Evolutionary conservation across 305 asterid genomes (phyloP).

Genomic region (Caryopteris hybrid): DNA sequence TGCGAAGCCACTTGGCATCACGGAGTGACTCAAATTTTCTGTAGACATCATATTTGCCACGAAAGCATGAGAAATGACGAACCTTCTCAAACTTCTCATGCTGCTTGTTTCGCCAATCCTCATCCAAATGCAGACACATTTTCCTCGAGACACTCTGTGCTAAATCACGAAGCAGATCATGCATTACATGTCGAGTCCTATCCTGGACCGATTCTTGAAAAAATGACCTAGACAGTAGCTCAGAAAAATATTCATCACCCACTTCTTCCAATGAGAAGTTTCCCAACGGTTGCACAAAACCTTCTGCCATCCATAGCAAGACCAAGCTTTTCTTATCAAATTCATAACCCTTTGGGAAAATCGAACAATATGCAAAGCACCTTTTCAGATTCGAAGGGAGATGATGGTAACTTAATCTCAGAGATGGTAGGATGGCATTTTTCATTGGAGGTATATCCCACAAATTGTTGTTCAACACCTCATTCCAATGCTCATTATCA

Average conservation of each 20-base stretch:
- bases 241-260: conserved; percentile 33
- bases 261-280: conserved; percentile 29
- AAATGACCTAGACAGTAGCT: conserved; percentile 42
- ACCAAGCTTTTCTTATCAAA: conserved; percentile 29
- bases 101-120: conserved; percentile 20
- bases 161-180: conserved; percentile 43
- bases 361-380: conserved; percentile 49
- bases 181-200: conserved; percentile 32
- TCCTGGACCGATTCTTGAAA: conserved; percentile 33
- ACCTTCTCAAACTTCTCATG: conserved; percentile 24
- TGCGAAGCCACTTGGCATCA: conserved; percentile 34
- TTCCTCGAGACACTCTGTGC: conserved; percentile 39
- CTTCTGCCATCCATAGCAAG: conserved; percentile 58
- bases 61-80: conserved; percentile 42
- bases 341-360: conserved; percentile 47
- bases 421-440: conserved; percentile 31
- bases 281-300: conserved; percentile 30
- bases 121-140: conserved; percentile 32
- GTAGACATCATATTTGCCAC: conserved; percentile 40
- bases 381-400: conserved; percentile 39
- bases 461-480: conserved; percentile 29
- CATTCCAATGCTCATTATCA: conserved; percentile 29
- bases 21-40: conserved; percentile 36
- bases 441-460: conserved; percentile 44
- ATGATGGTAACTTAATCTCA: conserved; percentile 41